Percentiles rank a stretch among this genome's conserved stretches.
These are phyloP conservation scores for Orobanche coerulescens DNA, from an alignment of 257 asterid species.

Conservation along the genomic window DNA sequence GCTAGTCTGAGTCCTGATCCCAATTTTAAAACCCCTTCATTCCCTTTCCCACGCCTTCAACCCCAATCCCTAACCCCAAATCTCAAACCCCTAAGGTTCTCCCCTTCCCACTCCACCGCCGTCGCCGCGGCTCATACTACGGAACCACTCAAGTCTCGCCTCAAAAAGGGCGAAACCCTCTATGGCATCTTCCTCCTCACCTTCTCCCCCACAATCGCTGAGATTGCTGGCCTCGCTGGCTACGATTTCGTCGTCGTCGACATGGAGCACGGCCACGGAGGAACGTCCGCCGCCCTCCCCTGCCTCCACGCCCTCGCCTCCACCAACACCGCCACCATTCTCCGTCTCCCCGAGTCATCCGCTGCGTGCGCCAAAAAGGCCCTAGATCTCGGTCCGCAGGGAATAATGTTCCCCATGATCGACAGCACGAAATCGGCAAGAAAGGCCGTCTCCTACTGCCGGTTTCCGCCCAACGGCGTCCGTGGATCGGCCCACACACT, in stretches of 20 bases:
- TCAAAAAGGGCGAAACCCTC: constrained; percentile 58
- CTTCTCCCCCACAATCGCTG: constrained; percentile 72
- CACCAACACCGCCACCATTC: constrained; percentile 56
- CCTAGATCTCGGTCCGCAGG: constrained; percentile 85
- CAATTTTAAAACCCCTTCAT: constrained; percentile 13
- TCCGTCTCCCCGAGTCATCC: constrained; percentile 68
- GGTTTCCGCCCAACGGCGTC: constrained; percentile 61
- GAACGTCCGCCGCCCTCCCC: constrained; percentile 58
- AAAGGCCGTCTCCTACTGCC: constrained; percentile 66
- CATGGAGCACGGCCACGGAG: constrained; percentile 91
- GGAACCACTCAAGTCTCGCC: constrained; percentile 53
- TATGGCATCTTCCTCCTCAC: constrained; percentile 76
- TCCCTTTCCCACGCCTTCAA: constrained; percentile 13
- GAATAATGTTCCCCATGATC: constrained; percentile 87
- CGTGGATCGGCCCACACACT: constrained; percentile 85
- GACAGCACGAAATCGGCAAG: constrained; percentile 58
- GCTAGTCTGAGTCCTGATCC: not conserved
- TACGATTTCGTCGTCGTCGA: constrained; percentile 79
- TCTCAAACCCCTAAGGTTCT: constrained; percentile 5
- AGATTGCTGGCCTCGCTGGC: constrained; percentile 71
- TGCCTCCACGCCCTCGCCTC: constrained; percentile 73
- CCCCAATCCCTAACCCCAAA: constrained; percentile 30
- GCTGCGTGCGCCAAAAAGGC: constrained; percentile 79
- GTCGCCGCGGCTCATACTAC: constrained; percentile 12
- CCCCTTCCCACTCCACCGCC: constrained; percentile 20